phyloP scores from a whole-genome alignment of 73 alveolate species.

The Paramecium biaurelia region DNA sequence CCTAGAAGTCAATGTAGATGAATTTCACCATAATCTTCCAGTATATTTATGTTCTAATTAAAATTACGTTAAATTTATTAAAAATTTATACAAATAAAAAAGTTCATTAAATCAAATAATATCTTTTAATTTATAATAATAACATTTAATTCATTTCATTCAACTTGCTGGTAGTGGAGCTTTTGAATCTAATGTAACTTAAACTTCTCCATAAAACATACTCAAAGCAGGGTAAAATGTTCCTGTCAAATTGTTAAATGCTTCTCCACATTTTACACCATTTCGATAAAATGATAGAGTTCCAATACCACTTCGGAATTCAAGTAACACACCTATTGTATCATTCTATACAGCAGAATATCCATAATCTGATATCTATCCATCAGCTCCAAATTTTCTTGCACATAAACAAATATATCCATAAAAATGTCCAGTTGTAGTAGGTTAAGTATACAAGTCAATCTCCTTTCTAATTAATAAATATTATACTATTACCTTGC shows the following conservation, averaged over 20 bases:
- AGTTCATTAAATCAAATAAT: background rate
- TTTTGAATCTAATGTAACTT: conserved; percentile 53
- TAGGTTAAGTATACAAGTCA: background rate
- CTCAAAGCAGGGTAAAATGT: conserved; percentile 57
- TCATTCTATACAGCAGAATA: conserved; percentile 52
- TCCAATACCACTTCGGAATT: conserved; percentile 62
- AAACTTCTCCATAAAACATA: conserved; percentile 55
- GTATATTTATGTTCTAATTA: no score
- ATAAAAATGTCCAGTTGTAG: conserved; percentile 54
- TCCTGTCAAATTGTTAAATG: conserved; percentile 54
- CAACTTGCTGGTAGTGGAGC: conserved; percentile 46
- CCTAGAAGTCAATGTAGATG: no score
- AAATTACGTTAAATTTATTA: no score
- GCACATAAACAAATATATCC: conserved; percentile 62
- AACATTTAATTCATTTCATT: background rate
- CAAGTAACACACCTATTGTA: conserved; percentile 51
- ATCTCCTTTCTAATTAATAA: background rate
- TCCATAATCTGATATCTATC: conserved; percentile 47
- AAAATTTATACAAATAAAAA: no score
- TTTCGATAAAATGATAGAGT: conserved; percentile 53
- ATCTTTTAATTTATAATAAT: background rate
- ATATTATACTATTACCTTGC: conserved; percentile 28
- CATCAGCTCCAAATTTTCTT: conserved; percentile 55
- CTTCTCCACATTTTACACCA: conserved; percentile 61
- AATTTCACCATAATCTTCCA: no score